phyloP scores from a whole-genome alignment of 140 eudicot genomes.

The Cichorium intybus region DNA sequence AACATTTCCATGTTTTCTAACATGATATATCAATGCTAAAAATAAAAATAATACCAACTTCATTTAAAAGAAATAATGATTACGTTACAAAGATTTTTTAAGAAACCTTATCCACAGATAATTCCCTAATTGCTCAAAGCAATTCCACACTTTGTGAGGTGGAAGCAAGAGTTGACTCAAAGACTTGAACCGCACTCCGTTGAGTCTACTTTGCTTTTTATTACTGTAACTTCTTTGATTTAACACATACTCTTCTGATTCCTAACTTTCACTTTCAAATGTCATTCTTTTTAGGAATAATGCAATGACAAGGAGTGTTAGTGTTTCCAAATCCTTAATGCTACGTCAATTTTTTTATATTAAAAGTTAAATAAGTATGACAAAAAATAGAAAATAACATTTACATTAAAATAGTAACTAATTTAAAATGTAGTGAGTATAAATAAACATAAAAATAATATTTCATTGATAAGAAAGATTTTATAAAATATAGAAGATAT shows the following conservation, averaged over 20 bases:
- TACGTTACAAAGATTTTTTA: neutral
- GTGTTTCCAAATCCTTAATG: too few species aligned
- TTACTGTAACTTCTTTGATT: slow-evolving; percentile 16
- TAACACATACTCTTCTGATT: neutral
- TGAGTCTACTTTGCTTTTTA: slow-evolving; percentile 14
- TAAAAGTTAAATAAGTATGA: too few species aligned
- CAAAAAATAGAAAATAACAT: too few species aligned
- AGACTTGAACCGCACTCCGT: slow-evolving; percentile 21
- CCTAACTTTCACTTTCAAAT: slow-evolving; percentile 5
- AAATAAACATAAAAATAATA: too few species aligned
- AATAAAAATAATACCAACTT: neutral
- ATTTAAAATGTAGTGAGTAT: too few species aligned
- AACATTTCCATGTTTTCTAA: neutral
- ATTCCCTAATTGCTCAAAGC: slow-evolving; percentile 19
- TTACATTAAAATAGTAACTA: too few species aligned
- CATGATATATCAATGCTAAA: neutral
- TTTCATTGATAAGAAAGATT: too few species aligned
- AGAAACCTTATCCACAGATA: slow-evolving; percentile 6
- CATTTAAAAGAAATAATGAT: too few species aligned
- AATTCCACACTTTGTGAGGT: slow-evolving; percentile 24
- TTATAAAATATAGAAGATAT: too few species aligned
- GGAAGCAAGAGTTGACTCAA: slow-evolving; percentile 29
- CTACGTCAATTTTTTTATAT: too few species aligned
- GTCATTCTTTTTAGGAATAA: neutral
- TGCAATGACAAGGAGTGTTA: too few species aligned